These are phyloP conservation scores for Clarireedia hainanense DNA, from an alignment of 2,329 filamentous ascomycete species.

Conservation along the genomic window DNA sequence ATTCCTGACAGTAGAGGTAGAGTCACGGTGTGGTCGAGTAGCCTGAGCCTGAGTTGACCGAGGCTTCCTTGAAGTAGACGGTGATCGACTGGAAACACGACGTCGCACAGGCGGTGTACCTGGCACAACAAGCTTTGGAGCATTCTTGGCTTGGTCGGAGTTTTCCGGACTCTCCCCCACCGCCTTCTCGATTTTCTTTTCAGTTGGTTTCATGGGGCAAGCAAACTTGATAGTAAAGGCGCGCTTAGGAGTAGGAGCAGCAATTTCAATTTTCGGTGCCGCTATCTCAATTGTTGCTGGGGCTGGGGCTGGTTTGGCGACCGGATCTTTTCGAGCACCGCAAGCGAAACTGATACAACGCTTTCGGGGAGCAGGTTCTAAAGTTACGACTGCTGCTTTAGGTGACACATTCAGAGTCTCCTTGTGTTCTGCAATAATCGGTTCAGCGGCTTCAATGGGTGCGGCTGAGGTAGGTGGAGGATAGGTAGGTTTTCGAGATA, in stretches of 20 bases:
- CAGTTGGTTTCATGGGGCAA: conserved; percentile 48
- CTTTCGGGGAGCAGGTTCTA: conserved; percentile 65
- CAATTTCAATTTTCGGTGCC: conserved; percentile 13
- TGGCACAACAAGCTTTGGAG: not conserved
- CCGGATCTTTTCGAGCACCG: conserved; percentile 46
- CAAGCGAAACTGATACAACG: conserved; percentile 92
- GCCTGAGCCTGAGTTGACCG: conserved; percentile 10
- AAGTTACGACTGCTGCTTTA: conserved; percentile 39
- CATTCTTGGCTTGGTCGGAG: conserved; percentile 4
- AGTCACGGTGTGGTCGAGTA: conserved; percentile 19
- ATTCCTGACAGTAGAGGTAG: conserved; percentile 27
- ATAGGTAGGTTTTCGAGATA: conserved; percentile 16
- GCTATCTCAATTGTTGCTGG: conserved; percentile 28
- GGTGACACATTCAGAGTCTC: conserved; percentile 23
- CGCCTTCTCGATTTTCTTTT: conserved; percentile 21
- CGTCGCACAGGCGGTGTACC: conserved; percentile 16
- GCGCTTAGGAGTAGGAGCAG: conserved; percentile 37
- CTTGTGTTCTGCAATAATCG: conserved; percentile 5
- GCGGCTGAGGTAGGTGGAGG: conserved; percentile 11
- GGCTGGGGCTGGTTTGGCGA: conserved; percentile 32
- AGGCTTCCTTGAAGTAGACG: conserved; percentile 24
- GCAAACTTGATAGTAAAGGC: conserved; percentile 66
- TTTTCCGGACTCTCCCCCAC: not conserved
- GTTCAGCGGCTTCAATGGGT: conserved; percentile 9
- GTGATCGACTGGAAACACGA: conserved; percentile 19